These are phyloP conservation scores for Neurospora sp. DNA, from an alignment of 495 filamentous ascomycete genomes.

Conservation along the genomic window DNA sequence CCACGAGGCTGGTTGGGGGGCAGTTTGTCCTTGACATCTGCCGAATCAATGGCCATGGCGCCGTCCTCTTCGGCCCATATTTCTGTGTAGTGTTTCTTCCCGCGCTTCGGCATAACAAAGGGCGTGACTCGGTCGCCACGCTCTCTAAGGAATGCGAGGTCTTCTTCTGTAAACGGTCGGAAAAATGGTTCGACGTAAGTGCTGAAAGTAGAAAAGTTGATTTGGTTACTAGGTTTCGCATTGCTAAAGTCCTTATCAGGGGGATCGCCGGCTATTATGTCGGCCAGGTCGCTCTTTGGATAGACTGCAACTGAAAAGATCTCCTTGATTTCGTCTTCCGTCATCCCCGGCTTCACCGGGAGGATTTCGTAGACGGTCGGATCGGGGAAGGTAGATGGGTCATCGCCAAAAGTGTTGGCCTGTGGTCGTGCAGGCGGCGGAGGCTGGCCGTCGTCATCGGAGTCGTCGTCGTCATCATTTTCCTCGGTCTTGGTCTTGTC, in stretches of 20 bases:
- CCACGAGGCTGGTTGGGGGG: conserved; percentile 76
- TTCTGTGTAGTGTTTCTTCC: conserved; percentile 75
- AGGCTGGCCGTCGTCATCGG: conserved; percentile 66
- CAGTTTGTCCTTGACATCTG: conserved; percentile 47
- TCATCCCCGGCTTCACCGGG: conserved; percentile 58
- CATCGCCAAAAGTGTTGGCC: conserved; percentile 74
- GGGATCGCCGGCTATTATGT: conserved; percentile 77
- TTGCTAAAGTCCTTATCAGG: conserved; percentile 93
- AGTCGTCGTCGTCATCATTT: conserved; percentile 41
- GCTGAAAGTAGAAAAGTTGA: conserved; percentile 79
- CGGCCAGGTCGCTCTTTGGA: conserved; percentile 64
- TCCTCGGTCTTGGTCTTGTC: conserved; percentile 39
- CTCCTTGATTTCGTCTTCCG: conserved; percentile 67
- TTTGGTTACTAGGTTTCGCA: conserved; percentile 87
- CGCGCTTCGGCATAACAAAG: conserved; percentile 78
- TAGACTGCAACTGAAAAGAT: conserved; percentile 82
- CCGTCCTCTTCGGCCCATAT: conserved; percentile 92
- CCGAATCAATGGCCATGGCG: conserved; percentile 54
- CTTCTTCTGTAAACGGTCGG: conserved; percentile 83
- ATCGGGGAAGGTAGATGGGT: conserved; percentile 85
- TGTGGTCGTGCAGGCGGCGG: conserved; percentile 65
- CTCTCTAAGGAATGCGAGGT: conserved; percentile 87
- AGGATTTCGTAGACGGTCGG: conserved; percentile 92
- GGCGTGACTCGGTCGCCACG: conserved; percentile 72
- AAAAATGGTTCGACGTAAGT: conserved; percentile 86